phyloP scores from a whole-genome alignment of 2,329 filamentous ascomycete species.

The Fusarium bulbicola region DNA sequence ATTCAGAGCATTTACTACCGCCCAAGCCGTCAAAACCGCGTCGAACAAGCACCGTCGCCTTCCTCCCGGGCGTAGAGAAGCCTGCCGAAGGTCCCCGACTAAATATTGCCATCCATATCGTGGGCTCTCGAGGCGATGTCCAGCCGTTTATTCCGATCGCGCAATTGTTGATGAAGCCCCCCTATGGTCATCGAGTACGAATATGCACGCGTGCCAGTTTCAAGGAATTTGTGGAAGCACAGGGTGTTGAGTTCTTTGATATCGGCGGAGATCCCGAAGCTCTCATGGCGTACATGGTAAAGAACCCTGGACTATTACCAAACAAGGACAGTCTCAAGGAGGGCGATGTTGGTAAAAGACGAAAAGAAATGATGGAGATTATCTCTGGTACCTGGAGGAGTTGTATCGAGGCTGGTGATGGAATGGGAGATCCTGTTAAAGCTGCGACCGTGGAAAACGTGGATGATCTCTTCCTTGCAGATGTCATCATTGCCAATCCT shows the following conservation, averaged over 20 bases:
- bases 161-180: constrained; percentile 48
- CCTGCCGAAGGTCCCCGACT: constrained; percentile 36
- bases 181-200: constrained; percentile 62
- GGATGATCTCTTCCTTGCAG: constrained; percentile 59
- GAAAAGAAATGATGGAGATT: constrained; percentile 51
- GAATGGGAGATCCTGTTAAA: constrained; percentile 40
- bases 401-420: constrained; percentile 50
- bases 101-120: constrained; percentile 47
- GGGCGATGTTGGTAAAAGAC: constrained; percentile 49
- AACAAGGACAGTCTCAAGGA: constrained; percentile 47
- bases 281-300: constrained; percentile 55
- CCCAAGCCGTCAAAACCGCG: constrained; percentile 26
- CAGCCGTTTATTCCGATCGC: constrained; percentile 70
- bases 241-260: constrained; percentile 65
- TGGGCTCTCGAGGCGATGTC: constrained; percentile 46
- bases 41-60: constrained; percentile 32
- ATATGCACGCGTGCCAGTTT: constrained; percentile 66
- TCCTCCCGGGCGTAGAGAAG: constrained; percentile 29
- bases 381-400: constrained; percentile 50
- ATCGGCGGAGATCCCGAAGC: constrained; percentile 66
- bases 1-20: constrained; percentile 11
- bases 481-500: constrained; percentile 64
- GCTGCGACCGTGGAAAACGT: constrained; percentile 40
- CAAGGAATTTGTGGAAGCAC: constrained; percentile 59
- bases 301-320: constrained; percentile 52